Percentiles rank a stretch among this genome's conserved stretches.
Conservation (phyloP, 768 basidiomycete genomes). For the Cyclocybe cylindracea region DNA sequence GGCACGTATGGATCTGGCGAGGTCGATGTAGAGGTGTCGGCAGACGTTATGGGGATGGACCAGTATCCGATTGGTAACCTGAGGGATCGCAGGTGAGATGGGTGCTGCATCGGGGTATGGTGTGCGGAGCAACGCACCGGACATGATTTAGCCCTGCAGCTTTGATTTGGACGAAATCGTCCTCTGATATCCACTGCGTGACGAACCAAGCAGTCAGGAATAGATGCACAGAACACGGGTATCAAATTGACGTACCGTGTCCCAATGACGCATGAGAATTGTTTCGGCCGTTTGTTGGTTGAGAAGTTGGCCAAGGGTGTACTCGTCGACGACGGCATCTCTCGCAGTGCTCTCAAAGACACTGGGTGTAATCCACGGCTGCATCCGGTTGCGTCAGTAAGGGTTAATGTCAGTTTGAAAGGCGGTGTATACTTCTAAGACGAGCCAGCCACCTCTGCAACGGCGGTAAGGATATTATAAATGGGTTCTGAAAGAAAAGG, state of each 20-base stretch:
- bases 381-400: slow-evolving; percentile 6
- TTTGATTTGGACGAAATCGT: slow-evolving; percentile 65
- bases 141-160: slow-evolving; percentile 74
- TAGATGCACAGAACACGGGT: background rate
- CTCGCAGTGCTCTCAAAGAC: slow-evolving; percentile 27
- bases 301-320: slow-evolving; percentile 28
- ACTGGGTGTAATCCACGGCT: slow-evolving; percentile 32
- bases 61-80: slow-evolving; percentile 78
- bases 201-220: background rate
- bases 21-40: slow-evolving; percentile 49
- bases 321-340: slow-evolving; percentile 24
- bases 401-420: background rate
- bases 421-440: slow-evolving; percentile 19
- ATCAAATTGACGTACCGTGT: slow-evolving; percentile 14
- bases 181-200: slow-evolving; percentile 51
- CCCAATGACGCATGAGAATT: slow-evolving; percentile 51
- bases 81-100: background rate
- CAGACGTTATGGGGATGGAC: slow-evolving; percentile 68
- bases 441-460: slow-evolving; percentile 27
- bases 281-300: slow-evolving; percentile 38
- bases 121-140: slow-evolving; percentile 39
- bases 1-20: slow-evolving; percentile 55
- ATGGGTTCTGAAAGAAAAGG: background rate
- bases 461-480: background rate
- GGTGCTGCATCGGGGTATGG: background rate